Evolutionary conservation across 1,284 basidiomycete species (phyloP).

Genomic region (Blastosporella zonata): DNA sequence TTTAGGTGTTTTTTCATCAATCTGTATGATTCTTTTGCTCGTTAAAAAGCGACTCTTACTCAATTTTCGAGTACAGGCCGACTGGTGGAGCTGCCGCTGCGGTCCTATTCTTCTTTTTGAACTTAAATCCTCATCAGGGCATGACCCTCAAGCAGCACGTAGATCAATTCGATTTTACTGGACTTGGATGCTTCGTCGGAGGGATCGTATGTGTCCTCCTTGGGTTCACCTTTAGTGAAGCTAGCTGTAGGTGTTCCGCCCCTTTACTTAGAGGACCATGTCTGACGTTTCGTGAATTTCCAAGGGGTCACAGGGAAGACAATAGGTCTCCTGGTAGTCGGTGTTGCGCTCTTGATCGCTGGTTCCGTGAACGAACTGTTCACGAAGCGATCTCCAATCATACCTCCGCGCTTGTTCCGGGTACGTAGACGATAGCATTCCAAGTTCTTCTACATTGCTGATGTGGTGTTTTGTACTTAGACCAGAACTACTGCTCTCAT

Average conservation of each 20-base stretch:
- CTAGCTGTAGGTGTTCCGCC: constrained; percentile 47
- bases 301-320: constrained; percentile 51
- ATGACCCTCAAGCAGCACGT: constrained; percentile 57
- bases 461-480: constrained; percentile 30
- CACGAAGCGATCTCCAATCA: constrained; percentile 75
- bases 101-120: constrained; percentile 77
- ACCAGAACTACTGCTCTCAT: constrained; percentile 74
- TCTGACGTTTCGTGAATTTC: background rate
- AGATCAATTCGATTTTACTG: constrained; percentile 74
- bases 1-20: constrained; percentile 76
- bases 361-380: constrained; percentile 64
- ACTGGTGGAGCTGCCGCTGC: constrained; percentile 72
- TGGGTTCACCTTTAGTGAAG: constrained; percentile 79
- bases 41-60: background rate
- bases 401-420: constrained; percentile 79
- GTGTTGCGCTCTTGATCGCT: constrained; percentile 53
- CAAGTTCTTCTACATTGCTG: background rate
- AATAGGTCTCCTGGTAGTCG: constrained; percentile 73
- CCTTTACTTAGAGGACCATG: constrained; percentile 30
- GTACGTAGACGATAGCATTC: constrained; percentile 33
- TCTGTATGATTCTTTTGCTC: constrained; percentile 39
- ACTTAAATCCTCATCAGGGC: constrained; percentile 73
- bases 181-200: constrained; percentile 66
- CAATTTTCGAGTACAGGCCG: constrained; percentile 42
- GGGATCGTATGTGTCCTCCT: constrained; percentile 77